A percentile compares a stretch with the other conserved stretches of the same genome.
Conservation (phyloP, 208 protist genomes). For the Acanthamoeba sp. region DNA sequence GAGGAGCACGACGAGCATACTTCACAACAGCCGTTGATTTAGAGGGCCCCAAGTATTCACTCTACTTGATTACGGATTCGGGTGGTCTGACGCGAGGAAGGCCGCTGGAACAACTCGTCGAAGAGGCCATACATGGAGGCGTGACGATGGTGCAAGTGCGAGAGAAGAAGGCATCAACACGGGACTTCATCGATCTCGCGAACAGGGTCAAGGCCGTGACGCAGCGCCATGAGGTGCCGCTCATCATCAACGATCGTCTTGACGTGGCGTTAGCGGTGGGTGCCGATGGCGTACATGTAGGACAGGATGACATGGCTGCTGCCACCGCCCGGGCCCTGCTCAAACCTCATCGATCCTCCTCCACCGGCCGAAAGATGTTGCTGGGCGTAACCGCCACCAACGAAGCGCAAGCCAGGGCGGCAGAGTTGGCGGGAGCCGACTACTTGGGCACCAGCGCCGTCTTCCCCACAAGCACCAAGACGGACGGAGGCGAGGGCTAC, state of each 20-base stretch:
- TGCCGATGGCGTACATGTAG: slow-evolving; percentile 81
- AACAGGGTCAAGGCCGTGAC: background rate
- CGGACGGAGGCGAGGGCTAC: slow-evolving; percentile 42
- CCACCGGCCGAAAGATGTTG: background rate
- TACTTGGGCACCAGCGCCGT: slow-evolving; percentile 77
- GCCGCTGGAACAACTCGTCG: slow-evolving; percentile 43
- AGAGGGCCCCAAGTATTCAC: background rate
- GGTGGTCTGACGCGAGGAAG: background rate
- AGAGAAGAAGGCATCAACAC: slow-evolving; percentile 62
- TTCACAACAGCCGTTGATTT: no score
- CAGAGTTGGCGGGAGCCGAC: slow-evolving; percentile 62
- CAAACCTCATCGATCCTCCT: background rate
- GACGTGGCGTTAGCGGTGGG: slow-evolving; percentile 72
- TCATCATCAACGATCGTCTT: slow-evolving; percentile 76
- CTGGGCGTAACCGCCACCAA: slow-evolving; percentile 67
- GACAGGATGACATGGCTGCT: slow-evolving; percentile 69
- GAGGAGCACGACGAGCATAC: no score
- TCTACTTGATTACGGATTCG: slow-evolving; percentile 77
- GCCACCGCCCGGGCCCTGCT: slow-evolving; percentile 37
- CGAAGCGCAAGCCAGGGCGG: slow-evolving; percentile 12
- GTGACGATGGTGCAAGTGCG: slow-evolving; percentile 65
- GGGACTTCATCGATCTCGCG: slow-evolving; percentile 6
- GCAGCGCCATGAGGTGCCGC: slow-evolving; percentile 10
- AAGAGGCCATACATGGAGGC: slow-evolving; percentile 69
- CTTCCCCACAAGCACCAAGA: slow-evolving; percentile 71